These are phyloP conservation scores for Diplodia sapinea DNA, from an alignment of 2,329 filamentous ascomycete species.

Conservation along the genomic window DNA sequence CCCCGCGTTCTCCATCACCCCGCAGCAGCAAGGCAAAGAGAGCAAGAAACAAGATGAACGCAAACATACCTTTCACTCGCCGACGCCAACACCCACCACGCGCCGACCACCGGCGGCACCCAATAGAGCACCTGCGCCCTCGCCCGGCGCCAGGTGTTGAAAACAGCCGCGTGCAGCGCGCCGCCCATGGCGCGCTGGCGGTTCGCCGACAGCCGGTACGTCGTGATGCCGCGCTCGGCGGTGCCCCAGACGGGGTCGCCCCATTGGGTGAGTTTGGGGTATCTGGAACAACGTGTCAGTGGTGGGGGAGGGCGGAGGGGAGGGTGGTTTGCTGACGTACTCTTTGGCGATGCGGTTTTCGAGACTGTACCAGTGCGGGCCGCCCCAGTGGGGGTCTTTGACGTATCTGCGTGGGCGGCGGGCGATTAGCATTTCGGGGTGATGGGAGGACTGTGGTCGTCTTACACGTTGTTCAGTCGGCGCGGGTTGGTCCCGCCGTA, in stretches of 20 bases:
- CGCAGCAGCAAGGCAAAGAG: too few relatives aligned
- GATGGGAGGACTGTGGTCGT: neutral
- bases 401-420: neutral
- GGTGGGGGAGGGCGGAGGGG: neutral
- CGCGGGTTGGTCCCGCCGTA: constrained; percentile 1
- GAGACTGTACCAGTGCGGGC: constrained; percentile 13
- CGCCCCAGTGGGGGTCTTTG: constrained; percentile 16
- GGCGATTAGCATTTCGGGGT: neutral
- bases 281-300: neutral
- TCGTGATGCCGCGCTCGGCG: constrained; percentile 64
- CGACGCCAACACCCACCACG: constrained; percentile 88
- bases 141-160: constrained; percentile 92
- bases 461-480: constrained; percentile 13
- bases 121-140: constrained; percentile 87
- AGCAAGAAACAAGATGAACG: too few relatives aligned
- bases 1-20: too few relatives aligned
- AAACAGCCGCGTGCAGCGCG: constrained; percentile 78
- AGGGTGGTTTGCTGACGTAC: too few relatives aligned
- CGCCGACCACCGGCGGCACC: constrained; percentile 75
- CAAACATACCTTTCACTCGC: constrained; percentile 79
- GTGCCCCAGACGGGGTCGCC: constrained; percentile 22
- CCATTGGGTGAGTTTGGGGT: constrained; percentile 12
- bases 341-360: constrained; percentile 22
- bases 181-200: constrained; percentile 87
- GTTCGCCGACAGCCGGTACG: constrained; percentile 83